A percentile compares a stretch with the other conserved stretches of the same genome.
These are phyloP conservation scores for Chondrostereum purpureum DNA, from an alignment of 1,284 basidiomycete genomes.

Conservation along the genomic window DNA sequence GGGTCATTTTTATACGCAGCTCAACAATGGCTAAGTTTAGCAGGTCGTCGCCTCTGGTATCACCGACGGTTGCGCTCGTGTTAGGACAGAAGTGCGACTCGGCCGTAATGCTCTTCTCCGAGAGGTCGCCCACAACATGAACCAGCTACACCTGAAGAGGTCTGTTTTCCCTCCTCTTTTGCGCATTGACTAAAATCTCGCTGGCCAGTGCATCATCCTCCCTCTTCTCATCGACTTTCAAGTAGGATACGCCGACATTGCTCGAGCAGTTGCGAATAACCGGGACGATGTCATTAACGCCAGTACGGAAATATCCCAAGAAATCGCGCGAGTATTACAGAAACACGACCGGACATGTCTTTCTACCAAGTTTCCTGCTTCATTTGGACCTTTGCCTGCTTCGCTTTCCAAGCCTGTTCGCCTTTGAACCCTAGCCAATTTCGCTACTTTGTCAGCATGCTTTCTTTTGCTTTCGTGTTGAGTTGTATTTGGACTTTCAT, in stretches of 20 bases:
- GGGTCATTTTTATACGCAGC: neutral
- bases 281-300: constrained; percentile 20
- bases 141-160: constrained; percentile 32
- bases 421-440: too few relatives aligned
- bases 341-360: constrained; percentile 29
- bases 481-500: too few relatives aligned
- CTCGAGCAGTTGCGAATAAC: constrained; percentile 21
- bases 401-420: neutral
- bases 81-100: constrained; percentile 33
- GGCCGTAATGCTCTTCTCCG: constrained; percentile 35
- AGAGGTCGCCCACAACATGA: constrained; percentile 34
- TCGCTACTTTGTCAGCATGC: too few relatives aligned
- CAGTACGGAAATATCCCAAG: constrained; percentile 1
- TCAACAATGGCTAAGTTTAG: neutral
- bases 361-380: constrained; percentile 26
- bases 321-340: constrained; percentile 12
- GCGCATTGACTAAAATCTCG: too few relatives aligned
- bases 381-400: neutral
- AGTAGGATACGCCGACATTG: constrained; percentile 26
- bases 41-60: constrained; percentile 40
- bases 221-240: constrained; percentile 26
- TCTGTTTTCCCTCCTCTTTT: too few relatives aligned
- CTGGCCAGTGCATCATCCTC: constrained; percentile 15
- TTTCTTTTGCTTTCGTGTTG: too few relatives aligned
- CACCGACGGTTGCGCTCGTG: constrained; percentile 31